A percentile compares a stretch with the other conserved stretches of the same genome.
Conservation (phyloP, 2,329 filamentous ascomycete genomes). For the Penicillium oxalicum region DNA sequence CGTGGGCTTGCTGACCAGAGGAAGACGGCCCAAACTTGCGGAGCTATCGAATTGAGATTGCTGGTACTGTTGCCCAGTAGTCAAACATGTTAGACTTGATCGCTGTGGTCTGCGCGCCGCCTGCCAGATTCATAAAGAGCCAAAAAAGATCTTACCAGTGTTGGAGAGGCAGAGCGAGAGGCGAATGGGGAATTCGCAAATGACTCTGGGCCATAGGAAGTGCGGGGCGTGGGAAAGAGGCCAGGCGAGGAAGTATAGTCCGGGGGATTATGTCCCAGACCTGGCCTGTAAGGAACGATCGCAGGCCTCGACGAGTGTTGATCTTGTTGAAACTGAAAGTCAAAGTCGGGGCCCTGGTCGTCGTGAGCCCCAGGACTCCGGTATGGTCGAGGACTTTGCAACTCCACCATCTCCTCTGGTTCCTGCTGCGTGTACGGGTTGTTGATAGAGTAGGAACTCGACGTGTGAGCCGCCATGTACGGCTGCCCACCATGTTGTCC, state of each 20-base stretch:
- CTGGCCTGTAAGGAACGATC: conserved; percentile 20
- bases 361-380: conserved; percentile 5
- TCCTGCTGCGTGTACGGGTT: conserved; percentile 10
- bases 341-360: conserved; percentile 10
- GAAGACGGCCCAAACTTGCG: conserved; percentile 28
- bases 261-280: conserved; percentile 17
- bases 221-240: conserved; percentile 17
- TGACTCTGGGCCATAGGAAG: conserved; percentile 17
- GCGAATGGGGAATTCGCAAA: conserved; percentile 25
- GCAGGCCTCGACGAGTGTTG: conserved; percentile 12
- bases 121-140: too few relatives aligned
- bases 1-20: conserved; percentile 27
- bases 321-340: conserved; percentile 14
- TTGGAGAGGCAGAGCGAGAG: conserved; percentile 27
- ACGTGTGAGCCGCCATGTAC: conserved; percentile 5
- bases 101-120: too few relatives aligned
- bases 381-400: conserved; percentile 15
- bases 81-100: background rate
- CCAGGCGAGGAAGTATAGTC: conserved; percentile 18
- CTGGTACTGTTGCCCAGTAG: conserved; percentile 14
- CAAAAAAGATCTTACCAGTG: conserved; percentile 19
- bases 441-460: background rate
- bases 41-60: conserved; percentile 26
- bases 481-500: conserved; percentile 11
- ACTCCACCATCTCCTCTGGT: conserved; percentile 25